Conservation (phyloP, 768 basidiomycete genomes). For the Auricularia cornea region DNA sequence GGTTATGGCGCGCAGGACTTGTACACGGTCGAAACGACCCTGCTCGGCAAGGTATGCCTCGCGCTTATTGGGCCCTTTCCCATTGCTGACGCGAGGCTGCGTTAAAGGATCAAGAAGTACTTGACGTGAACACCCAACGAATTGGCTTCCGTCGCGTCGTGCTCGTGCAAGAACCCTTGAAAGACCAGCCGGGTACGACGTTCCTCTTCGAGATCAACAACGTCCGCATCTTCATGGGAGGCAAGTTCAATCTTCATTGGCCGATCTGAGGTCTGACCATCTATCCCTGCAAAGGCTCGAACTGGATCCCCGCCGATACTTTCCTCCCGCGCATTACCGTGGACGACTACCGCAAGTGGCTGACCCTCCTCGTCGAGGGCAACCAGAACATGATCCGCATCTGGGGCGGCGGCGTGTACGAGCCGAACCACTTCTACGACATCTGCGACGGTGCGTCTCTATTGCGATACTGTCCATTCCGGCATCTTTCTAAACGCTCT, state of each 20-base stretch:
- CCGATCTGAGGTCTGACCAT: background rate
- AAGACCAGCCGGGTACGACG: constrained; percentile 28
- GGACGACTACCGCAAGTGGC: constrained; percentile 28
- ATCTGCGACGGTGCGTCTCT: constrained; percentile 16
- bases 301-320: constrained; percentile 35
- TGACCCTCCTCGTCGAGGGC: constrained; percentile 31
- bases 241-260: constrained; percentile 9
- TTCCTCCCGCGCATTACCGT: constrained; percentile 28
- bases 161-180: constrained; percentile 37
- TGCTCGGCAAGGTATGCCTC: constrained; percentile 22
- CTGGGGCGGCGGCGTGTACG: constrained; percentile 39
- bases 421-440: constrained; percentile 32
- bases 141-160: constrained; percentile 38
- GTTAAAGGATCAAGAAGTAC: background rate
- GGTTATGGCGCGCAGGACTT: constrained; percentile 32
- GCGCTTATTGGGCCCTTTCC: background rate
- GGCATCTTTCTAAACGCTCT: background rate
- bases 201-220: constrained; percentile 46
- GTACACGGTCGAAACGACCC: constrained; percentile 27
- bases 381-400: constrained; percentile 40
- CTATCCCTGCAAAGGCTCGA: constrained; percentile 16
- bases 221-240: constrained; percentile 37
- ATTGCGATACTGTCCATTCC: background rate
- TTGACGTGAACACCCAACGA: constrained; percentile 15
- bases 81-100: background rate